Conservation (phyloP, 176 grass and related monocot genomes). For the Aechmea fasciata region DNA sequence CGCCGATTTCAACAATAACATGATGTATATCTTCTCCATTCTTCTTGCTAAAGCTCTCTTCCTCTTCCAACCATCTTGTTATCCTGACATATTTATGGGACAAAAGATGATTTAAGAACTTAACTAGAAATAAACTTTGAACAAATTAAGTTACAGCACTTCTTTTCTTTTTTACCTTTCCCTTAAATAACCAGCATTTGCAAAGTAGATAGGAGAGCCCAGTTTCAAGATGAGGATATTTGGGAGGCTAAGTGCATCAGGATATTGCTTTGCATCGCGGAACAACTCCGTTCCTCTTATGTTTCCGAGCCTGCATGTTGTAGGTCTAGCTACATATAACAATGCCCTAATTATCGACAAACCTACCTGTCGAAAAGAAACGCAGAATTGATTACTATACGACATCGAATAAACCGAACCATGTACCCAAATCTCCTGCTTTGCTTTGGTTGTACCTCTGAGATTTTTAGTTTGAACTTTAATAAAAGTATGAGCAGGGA, state of each 20-base stretch:
- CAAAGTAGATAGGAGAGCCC: constrained; percentile 71
- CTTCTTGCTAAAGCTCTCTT: constrained; percentile 27
- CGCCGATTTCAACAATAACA: constrained; percentile 59
- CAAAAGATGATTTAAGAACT: neutral
- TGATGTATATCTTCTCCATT: constrained; percentile 49
- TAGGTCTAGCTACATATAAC: constrained; percentile 68
- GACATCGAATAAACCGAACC: neutral
- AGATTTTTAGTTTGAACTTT: no score
- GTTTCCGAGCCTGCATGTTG: constrained; percentile 66
- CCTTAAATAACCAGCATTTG: constrained; percentile 64
- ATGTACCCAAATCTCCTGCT: neutral
- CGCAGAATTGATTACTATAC: neutral
- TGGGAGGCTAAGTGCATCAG: constrained; percentile 31
- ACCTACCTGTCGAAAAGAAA: constrained; percentile 35
- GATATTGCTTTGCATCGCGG: constrained; percentile 60
- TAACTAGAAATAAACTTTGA: neutral
- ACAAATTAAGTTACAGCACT: neutral
- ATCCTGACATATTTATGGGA: constrained; percentile 30
- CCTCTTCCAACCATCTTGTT: constrained; percentile 81
- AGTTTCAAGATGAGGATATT: constrained; percentile 56
- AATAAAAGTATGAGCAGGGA: neutral
- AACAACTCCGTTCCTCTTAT: constrained; percentile 51
- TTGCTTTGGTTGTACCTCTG: neutral
- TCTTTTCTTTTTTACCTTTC: constrained; percentile 41
- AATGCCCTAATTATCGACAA: constrained; percentile 68